Percentiles rank a stretch among this genome's conserved stretches.
Conservation (phyloP, 495 filamentous ascomycete genomes). For the Lophiostoma macrostomum region DNA sequence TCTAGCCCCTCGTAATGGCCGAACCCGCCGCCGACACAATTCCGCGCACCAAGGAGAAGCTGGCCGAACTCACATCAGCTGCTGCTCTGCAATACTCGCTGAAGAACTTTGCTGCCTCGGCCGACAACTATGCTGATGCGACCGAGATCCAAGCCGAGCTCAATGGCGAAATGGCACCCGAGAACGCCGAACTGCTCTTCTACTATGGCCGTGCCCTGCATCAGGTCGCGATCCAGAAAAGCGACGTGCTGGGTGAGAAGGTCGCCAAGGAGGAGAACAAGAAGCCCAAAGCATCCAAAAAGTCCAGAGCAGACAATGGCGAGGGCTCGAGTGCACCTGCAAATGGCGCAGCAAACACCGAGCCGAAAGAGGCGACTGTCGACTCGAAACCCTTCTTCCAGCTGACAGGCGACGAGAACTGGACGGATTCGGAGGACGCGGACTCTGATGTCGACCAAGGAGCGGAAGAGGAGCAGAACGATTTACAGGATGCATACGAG, state of each 20-base stretch:
- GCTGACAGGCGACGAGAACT: conserved; percentile 92
- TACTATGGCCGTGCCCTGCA: conserved; percentile 89
- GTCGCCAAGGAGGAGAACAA: conserved; percentile 56
- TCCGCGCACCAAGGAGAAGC: conserved; percentile 33
- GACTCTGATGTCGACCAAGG: conserved; percentile 55
- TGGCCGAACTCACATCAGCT: conserved; percentile 50
- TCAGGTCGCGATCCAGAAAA: conserved; percentile 88
- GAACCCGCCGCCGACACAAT: background rate
- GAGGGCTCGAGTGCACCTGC: conserved; percentile 5
- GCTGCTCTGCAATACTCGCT: conserved; percentile 71
- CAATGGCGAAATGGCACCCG: conserved; percentile 84
- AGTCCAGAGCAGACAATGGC: conserved; percentile 39
- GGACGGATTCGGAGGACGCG: conserved; percentile 71
- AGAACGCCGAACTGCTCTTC: conserved; percentile 90
- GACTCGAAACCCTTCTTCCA: conserved; percentile 75
- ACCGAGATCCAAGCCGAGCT: conserved; percentile 85
- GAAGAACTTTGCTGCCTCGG: conserved; percentile 79
- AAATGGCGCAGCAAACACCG: conserved; percentile 11
- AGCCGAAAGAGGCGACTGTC: conserved; percentile 27
- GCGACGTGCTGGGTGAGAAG: conserved; percentile 85
- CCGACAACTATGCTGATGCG: conserved; percentile 83
- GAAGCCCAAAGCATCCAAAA: conserved; percentile 47
- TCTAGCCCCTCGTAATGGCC: conserved; percentile 8
- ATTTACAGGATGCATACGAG: conserved; percentile 80
- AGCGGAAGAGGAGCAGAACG: conserved; percentile 66